Conservation (phyloP, 352 stramenopile genomes). For the Phytophthora pini region DNA sequence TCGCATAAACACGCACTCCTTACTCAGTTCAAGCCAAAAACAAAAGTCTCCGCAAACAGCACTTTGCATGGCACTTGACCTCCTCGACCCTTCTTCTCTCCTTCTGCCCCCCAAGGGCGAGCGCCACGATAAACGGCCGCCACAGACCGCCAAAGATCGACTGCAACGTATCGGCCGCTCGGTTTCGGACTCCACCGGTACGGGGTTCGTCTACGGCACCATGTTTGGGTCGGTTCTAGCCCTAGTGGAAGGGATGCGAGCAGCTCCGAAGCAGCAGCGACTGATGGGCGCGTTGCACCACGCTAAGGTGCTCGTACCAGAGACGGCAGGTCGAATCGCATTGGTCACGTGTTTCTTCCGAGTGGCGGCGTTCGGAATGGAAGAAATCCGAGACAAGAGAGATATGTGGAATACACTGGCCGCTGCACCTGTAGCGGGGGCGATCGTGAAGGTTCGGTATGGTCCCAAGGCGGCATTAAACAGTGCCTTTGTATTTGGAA, state of each 20-base stretch:
- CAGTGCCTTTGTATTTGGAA: slow-evolving; percentile 44
- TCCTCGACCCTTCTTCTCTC: slow-evolving; percentile 13
- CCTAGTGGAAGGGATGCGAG: slow-evolving; percentile 38
- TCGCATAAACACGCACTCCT: no score
- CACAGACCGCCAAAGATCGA: slow-evolving; percentile 18
- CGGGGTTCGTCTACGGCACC: slow-evolving; percentile 50
- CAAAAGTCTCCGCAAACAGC: background rate
- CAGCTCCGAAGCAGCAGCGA: slow-evolving; percentile 37
- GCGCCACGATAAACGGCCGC: slow-evolving; percentile 6
- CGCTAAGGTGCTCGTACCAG: slow-evolving; percentile 37
- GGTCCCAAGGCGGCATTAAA: slow-evolving; percentile 36
- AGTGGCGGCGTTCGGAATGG: slow-evolving; percentile 28
- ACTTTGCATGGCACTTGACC: slow-evolving; percentile 10
- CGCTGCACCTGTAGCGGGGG: slow-evolving; percentile 37
- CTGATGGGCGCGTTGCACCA: slow-evolving; percentile 34
- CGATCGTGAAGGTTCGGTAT: slow-evolving; percentile 35
- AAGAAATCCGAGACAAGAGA: slow-evolving; percentile 28
- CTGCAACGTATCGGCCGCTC: slow-evolving; percentile 15
- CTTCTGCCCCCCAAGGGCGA: slow-evolving; percentile 8
- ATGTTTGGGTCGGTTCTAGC: slow-evolving; percentile 48
- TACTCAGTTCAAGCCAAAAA: no score
- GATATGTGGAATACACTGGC: slow-evolving; percentile 52
- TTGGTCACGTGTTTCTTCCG: slow-evolving; percentile 50
- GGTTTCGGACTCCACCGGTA: slow-evolving; percentile 35
- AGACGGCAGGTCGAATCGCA: slow-evolving; percentile 49